These are phyloP conservation scores for Megacollybia marginata DNA, from an alignment of 768 basidiomycete genomes.

Conservation along the genomic window DNA sequence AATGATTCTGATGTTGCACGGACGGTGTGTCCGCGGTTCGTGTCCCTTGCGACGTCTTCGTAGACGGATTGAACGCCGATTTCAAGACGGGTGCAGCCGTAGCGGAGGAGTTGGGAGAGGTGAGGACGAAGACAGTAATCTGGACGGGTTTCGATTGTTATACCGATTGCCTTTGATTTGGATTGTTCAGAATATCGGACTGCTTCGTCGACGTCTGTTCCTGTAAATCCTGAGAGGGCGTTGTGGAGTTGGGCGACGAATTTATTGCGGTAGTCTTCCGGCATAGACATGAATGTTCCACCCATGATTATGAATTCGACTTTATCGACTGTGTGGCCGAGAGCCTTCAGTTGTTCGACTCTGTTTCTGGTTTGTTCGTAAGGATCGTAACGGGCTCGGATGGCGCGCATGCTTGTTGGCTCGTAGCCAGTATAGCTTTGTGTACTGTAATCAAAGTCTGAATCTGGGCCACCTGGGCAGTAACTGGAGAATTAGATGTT, in stretches of 20 bases:
- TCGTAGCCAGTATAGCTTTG: constrained; percentile 94
- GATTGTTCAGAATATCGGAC: constrained; percentile 92
- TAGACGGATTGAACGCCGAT: constrained; percentile 99
- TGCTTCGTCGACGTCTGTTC: constrained; percentile 90
- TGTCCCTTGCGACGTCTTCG: constrained; percentile 98
- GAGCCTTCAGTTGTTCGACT: constrained; percentile 88
- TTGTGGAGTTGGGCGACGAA: constrained; percentile 97
- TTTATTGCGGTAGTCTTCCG: constrained; percentile 88
- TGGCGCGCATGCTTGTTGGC: constrained; percentile 98
- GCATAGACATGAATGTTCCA: constrained; percentile 99
- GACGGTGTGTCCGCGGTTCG: constrained; percentile 97
- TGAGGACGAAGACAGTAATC: constrained; percentile 98
- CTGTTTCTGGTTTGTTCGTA: constrained; percentile 61
- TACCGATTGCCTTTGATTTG: constrained; percentile 97
- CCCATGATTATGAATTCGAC: constrained; percentile 96
- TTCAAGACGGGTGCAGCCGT: constrained; percentile 96
- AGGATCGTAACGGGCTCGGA: constrained; percentile 68
- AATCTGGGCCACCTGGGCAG: constrained; percentile 98
- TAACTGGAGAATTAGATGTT: constrained; percentile 45
- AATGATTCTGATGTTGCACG: constrained; percentile 95
- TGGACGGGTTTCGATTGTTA: constrained; percentile 97
- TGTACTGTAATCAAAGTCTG: constrained; percentile 99
- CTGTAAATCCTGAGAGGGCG: constrained; percentile 91
- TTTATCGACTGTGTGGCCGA: constrained; percentile 99
- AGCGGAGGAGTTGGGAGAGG: constrained; percentile 97